Base-by-base conservation (phyloP, 1,284 basidiomycete genomes). In the Tremellales sp. region DNA sequence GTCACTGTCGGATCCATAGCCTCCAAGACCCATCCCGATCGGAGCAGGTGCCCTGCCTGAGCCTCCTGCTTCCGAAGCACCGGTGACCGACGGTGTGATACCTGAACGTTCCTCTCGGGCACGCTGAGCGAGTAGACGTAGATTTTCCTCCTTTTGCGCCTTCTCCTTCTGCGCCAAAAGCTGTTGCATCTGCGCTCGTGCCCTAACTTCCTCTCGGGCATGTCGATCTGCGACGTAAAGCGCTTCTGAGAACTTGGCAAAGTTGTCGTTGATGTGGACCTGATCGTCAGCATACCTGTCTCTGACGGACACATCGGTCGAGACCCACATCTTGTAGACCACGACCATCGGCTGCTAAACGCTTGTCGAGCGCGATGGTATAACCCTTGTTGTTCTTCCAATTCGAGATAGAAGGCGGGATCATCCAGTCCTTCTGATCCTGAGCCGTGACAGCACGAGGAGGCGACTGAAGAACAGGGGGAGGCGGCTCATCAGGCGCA, bases 351-450 rank as follows among this genome's bases (percentile, higher is more conserved):
- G 96, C 94, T 19, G 96, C 96, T 43, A 99, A 79, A 62, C 96
- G 89, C 77, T 99, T 98, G 74, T 98, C 96, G 22, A 98, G 81
- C 24, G 96, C 93, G 62, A 98, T 97, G 4, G 94, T 98, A 76
- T 94, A 98, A 81, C 96, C 96, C 76, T 97, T 97, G 84, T 98
- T 97, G 79, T 99, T 99, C 80, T 99, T 99, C 96, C 96, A 99
- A 76, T 98, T 99, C 27, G 92, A 97, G 57, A 99, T 97, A 74
- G 92, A 97, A 15, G 96, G 96, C 3, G 96, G 96, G 48, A 99
- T 97, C 92, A 97, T 97, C 96, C 96, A 97, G 65, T 97, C 94
- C 75, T 97, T 97, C 76, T 97, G 94, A 70, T 98, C 96, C 53
- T 91, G 87, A 3, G 89, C 89, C 0, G 94, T 96, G 3, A 90